phyloP scores from a whole-genome alignment of 176 grass and related monocot genomes.

The Echinochloa phyllopogon region DNA sequence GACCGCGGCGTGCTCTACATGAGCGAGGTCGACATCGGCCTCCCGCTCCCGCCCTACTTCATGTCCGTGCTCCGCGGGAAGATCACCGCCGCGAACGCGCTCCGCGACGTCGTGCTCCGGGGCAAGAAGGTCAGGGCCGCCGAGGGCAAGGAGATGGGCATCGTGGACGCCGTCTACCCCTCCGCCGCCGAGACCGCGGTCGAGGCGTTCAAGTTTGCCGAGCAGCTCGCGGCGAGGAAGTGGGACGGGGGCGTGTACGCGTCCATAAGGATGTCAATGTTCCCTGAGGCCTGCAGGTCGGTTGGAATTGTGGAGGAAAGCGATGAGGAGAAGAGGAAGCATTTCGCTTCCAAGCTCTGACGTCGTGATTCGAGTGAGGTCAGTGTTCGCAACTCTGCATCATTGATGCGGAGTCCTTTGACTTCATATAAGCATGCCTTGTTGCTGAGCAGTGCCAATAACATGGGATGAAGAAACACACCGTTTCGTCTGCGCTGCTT shows the following conservation, averaged over 20 bases:
- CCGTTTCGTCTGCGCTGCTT: neutral
- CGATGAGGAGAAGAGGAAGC: slow-evolving; percentile 55
- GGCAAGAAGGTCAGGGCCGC: slow-evolving; percentile 57
- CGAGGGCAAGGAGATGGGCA: slow-evolving; percentile 63
- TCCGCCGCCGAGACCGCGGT: slow-evolving; percentile 54
- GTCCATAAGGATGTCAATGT: slow-evolving; percentile 64
- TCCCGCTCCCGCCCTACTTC: slow-evolving; percentile 73
- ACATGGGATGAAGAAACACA: neutral
- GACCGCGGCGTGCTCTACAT: slow-evolving; percentile 92
- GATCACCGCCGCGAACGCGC: slow-evolving; percentile 56
- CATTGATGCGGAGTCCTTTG: neutral
- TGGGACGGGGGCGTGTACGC: slow-evolving; percentile 80
- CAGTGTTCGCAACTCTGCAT: neutral
- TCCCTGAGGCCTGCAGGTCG: slow-evolving; percentile 54
- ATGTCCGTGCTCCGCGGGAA: slow-evolving; percentile 62
- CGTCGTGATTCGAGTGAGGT: neutral
- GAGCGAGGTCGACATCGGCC: slow-evolving; percentile 94
- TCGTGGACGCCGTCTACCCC: slow-evolving; percentile 68
- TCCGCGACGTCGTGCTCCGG: slow-evolving; percentile 67
- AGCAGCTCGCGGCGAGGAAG: slow-evolving; percentile 77
- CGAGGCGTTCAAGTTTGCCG: slow-evolving; percentile 73
- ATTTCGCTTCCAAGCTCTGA: slow-evolving; percentile 64
- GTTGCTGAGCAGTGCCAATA: neutral
- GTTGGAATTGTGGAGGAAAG: slow-evolving; percentile 60
- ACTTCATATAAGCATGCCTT: neutral